A percentile compares a stretch with the other conserved stretches of the same genome.
These are phyloP conservation scores for Eutrema heterophyllum DNA, from an alignment of 345 rosid genomes.

Conservation along the genomic window DNA sequence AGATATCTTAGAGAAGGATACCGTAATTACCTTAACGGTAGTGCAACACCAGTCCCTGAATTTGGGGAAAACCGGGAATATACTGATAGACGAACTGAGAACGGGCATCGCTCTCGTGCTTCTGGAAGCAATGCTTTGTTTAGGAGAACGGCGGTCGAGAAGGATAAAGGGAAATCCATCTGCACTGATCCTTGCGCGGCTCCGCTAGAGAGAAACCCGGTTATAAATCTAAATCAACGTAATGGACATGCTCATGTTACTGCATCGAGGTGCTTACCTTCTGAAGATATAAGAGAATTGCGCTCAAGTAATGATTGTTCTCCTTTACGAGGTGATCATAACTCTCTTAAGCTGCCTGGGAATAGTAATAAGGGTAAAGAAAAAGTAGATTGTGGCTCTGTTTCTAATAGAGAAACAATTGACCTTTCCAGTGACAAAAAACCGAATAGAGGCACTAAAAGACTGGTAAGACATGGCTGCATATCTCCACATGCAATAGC, in stretches of 20 bases:
- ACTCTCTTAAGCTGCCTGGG: slow-evolving; percentile 27
- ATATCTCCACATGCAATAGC: slow-evolving; percentile 72
- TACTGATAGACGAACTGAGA: slow-evolving; percentile 32
- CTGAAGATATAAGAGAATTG: slow-evolving; percentile 25
- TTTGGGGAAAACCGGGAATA: slow-evolving; percentile 26
- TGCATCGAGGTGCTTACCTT: slow-evolving; percentile 30
- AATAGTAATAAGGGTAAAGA: slow-evolving; percentile 63
- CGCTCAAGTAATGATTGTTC: slow-evolving; percentile 26
- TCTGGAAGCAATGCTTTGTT: slow-evolving; percentile 35
- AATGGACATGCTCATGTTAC: slow-evolving; percentile 20
- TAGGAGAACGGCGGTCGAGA: slow-evolving; percentile 38
- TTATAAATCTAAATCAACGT: slow-evolving; percentile 27
- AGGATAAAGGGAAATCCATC: slow-evolving; percentile 43
- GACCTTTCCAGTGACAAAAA: slow-evolving; percentile 34
- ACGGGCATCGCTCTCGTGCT: slow-evolving; percentile 10
- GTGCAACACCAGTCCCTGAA: slow-evolving; percentile 30
- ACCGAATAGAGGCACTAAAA: slow-evolving; percentile 42
- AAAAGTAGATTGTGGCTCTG: slow-evolving; percentile 33
- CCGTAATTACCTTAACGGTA: slow-evolving; percentile 27
- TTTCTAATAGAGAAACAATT: slow-evolving; percentile 35
- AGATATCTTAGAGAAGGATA: slow-evolving; percentile 32
- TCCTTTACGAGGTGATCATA: slow-evolving; percentile 23
- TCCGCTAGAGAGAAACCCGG: slow-evolving; percentile 22
- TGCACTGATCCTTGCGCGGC: slow-evolving; percentile 21
- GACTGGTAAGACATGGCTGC: slow-evolving; percentile 86